These are phyloP conservation scores for Azolla pinnata DNA, from an alignment of 75 land plant genomes.

Conservation along the genomic window DNA sequence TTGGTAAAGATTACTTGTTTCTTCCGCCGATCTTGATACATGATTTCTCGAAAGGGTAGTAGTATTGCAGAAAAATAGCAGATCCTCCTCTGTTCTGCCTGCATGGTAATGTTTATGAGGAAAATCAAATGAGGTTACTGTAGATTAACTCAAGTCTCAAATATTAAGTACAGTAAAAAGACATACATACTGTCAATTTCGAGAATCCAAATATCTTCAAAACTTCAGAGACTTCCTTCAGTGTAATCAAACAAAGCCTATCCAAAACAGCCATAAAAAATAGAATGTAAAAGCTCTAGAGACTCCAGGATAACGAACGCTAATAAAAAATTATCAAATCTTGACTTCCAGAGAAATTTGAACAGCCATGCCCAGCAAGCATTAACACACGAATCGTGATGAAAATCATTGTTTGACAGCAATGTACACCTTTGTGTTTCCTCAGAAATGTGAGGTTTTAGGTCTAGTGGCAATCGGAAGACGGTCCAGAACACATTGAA, in stretches of 20 bases:
- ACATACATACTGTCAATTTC: constrained; percentile 37
- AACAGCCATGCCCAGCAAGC: not conserved
- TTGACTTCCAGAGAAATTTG: too few relatives aligned
- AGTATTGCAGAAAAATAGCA: too few relatives aligned
- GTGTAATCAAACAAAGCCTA: constrained; percentile 34
- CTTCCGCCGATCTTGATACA: too few relatives aligned
- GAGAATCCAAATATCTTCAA: constrained; percentile 26
- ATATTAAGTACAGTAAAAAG: too few relatives aligned
- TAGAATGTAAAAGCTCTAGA: not conserved
- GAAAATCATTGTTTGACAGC: not conserved
- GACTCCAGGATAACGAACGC: too few relatives aligned
- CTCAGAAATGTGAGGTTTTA: constrained; percentile 29
- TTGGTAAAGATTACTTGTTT: too few relatives aligned
- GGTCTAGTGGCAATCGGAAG: constrained; percentile 43
- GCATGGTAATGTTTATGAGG: too few relatives aligned
- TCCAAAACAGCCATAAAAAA: constrained; percentile 1
- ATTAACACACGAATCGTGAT: not conserved
- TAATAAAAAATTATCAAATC: too few relatives aligned
- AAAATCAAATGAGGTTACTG: too few relatives aligned
- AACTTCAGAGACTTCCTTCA: constrained; percentile 39
- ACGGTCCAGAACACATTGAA: constrained; percentile 61
- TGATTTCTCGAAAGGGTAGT: too few relatives aligned
- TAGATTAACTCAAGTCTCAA: too few relatives aligned
- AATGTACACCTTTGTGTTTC: constrained; percentile 45
- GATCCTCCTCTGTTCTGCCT: too few relatives aligned